phyloP scores from a whole-genome alignment of 176 grass and related monocot species.

The Poa annua region DNA sequence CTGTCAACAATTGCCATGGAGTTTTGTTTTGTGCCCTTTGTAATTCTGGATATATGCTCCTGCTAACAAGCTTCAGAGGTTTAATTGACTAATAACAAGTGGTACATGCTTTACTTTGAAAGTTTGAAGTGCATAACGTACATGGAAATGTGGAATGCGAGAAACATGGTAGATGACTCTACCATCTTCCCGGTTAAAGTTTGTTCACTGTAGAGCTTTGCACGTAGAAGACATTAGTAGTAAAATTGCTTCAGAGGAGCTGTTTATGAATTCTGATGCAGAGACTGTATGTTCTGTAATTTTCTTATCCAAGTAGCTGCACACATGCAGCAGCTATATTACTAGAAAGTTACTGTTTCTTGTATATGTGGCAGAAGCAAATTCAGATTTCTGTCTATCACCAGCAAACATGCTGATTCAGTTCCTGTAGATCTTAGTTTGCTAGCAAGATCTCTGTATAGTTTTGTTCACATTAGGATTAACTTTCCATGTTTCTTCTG shows the following conservation, averaged over 20 bases:
- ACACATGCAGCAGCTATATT: not conserved
- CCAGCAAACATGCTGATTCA: not conserved
- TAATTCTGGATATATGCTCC: too few relatives aligned
- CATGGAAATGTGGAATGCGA: too few relatives aligned
- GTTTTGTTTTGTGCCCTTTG: too few relatives aligned
- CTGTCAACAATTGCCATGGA: not conserved
- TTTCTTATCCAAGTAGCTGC: not conserved
- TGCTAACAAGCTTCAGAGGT: too few relatives aligned
- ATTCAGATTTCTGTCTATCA: not conserved
- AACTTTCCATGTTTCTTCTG: not conserved
- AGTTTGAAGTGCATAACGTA: too few relatives aligned
- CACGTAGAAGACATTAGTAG: not conserved
- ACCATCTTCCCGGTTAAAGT: not conserved
- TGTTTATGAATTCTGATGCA: not conserved
- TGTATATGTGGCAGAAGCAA: slow-evolving; percentile 5
- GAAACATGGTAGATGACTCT: too few relatives aligned
- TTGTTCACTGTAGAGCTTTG: not conserved
- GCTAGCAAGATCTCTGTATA: not conserved
- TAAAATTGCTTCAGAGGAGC: not conserved
- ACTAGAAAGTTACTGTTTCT: not conserved
- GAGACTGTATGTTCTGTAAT: not conserved
- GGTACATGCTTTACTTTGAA: too few relatives aligned
- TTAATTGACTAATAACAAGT: too few relatives aligned
- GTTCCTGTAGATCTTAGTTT: not conserved
- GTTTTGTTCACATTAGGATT: not conserved